These are phyloP conservation scores for Perkinsus chesapeaki DNA, from an alignment of 169 alveolate genomes.

Conservation along the genomic window DNA sequence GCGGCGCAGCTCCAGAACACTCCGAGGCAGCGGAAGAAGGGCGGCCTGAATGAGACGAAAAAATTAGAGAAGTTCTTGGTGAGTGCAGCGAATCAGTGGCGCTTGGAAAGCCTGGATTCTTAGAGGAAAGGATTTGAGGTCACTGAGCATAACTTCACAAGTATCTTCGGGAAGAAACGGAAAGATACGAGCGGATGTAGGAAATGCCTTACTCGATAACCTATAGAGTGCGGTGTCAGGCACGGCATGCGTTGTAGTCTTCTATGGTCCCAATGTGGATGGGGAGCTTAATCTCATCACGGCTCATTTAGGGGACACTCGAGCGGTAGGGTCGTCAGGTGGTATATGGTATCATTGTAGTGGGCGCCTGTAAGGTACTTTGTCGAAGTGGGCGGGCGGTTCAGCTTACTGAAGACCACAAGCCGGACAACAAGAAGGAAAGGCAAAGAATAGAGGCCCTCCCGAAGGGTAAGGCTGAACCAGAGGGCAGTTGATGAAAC, in stretches of 20 bases:
- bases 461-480: slow-evolving; percentile 68
- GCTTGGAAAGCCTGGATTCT: not conserved
- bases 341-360: not conserved
- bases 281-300: slow-evolving; percentile 34
- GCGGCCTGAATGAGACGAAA: not conserved
- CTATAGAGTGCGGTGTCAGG: not conserved
- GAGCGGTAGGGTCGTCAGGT: slow-evolving; percentile 50
- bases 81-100: not conserved
- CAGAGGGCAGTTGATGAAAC: slow-evolving; percentile 68
- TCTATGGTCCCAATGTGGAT: not conserved
- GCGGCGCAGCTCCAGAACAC: not conserved
- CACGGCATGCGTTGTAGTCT: not conserved
- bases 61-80: not conserved
- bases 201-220: not conserved
- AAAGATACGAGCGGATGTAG: not conserved
- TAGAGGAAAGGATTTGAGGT: not conserved
- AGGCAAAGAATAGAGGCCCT: slow-evolving; percentile 45
- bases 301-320: slow-evolving; percentile 84
- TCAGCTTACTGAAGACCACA: slow-evolving; percentile 72
- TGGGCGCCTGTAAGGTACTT: not conserved
- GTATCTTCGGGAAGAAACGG: not conserved
- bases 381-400: slow-evolving; percentile 50
- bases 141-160: not conserved
- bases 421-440: slow-evolving; percentile 71
- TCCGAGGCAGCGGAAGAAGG: not conserved